These are phyloP conservation scores for Penicillium steckii DNA, from an alignment of 495 filamentous ascomycete genomes.

Conservation along the genomic window DNA sequence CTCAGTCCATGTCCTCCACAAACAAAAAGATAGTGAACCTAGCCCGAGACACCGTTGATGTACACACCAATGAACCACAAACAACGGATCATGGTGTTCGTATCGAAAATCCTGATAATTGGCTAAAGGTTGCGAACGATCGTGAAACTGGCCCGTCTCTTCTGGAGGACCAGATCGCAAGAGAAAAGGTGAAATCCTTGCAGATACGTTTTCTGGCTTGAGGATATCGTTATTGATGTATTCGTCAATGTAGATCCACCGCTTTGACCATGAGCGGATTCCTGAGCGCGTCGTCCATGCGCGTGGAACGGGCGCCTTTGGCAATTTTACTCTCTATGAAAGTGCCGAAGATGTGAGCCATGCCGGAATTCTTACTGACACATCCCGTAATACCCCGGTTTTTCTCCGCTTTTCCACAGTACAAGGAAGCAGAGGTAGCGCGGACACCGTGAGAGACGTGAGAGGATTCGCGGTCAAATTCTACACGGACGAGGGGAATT, in stretches of 20 bases:
- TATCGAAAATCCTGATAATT: conserved; percentile 72
- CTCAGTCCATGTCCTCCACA: no score
- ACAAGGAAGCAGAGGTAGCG: conserved; percentile 70
- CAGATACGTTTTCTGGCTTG: conserved; percentile 31
- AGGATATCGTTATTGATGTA: no score
- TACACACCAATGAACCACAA: conserved; percentile 36
- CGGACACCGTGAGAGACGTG: conserved; percentile 82
- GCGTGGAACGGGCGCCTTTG: conserved; percentile 81
- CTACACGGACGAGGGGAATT: conserved; percentile 54
- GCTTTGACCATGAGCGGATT: conserved; percentile 86
- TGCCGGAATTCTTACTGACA: conserved; percentile 78
- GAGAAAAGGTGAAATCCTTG: no score
- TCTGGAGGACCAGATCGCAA: conserved; percentile 77
- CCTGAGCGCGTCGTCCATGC: conserved; percentile 90
- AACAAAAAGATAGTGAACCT: no score
- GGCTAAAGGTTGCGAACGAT: conserved; percentile 64
- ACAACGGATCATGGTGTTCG: conserved; percentile 81
- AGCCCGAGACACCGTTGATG: conserved; percentile 35
- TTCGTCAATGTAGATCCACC: conserved; percentile 75
- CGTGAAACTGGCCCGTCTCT: conserved; percentile 66
- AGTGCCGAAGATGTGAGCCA: conserved; percentile 66
- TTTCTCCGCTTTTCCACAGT: conserved; percentile 85
- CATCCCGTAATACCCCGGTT: conserved; percentile 72
- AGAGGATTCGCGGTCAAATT: conserved; percentile 81
- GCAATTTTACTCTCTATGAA: conserved; percentile 73